Evolutionary conservation across 2,329 filamentous ascomycete genomes (phyloP), one percentile per base, ranked within the genome.

Genomic region (Ampelomyces quisqualis): DNA sequence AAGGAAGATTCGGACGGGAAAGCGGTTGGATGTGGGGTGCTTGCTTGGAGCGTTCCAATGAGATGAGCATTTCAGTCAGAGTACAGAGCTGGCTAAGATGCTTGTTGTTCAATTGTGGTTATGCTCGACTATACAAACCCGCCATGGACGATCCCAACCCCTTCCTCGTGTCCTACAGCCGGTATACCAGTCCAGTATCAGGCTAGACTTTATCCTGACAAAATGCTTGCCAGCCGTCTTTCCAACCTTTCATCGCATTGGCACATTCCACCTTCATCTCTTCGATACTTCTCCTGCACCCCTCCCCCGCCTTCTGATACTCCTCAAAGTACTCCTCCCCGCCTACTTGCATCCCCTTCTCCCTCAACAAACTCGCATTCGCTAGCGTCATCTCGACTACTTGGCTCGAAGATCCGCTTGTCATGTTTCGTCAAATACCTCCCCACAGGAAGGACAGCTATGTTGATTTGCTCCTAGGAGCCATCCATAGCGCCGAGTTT

Each of bases 211-310:
- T 31, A 32, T 57, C 57, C 24, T 30, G 50, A 34, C 51, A 57
- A 17, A 61, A 33, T 8, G 36, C 43, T 7, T 60, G 57, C 59
- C 59, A 61, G 4, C 43, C 57, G 24, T 49, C 38, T 23, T 38
- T 43, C 56, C 49, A 61, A 1, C 15, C 56, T 15, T 53, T 40
- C 40, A 62, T 27, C 7, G 56, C 56, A 15, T 57, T 38, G 3
- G 35, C 46, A 56, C 59, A 61, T 32, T 46, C 31, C 30, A 61
- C 36, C 13, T 21, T 35, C 23, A 52, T 30, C 4, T 49, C 51
- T 21, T 33, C 36, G 26, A 56, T 32, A 5, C 35, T 40, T 7
- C 14, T 29, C 38, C 57, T 54, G 19, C 58, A 57, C 19, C 43
- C 45, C 18, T 46, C 49, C 26, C 40, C 57, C 5, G 31, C 46